phyloP scores from a whole-genome alignment of 2,329 filamentous ascomycete species.

The Tolypocladium ophioglossoides region DNA sequence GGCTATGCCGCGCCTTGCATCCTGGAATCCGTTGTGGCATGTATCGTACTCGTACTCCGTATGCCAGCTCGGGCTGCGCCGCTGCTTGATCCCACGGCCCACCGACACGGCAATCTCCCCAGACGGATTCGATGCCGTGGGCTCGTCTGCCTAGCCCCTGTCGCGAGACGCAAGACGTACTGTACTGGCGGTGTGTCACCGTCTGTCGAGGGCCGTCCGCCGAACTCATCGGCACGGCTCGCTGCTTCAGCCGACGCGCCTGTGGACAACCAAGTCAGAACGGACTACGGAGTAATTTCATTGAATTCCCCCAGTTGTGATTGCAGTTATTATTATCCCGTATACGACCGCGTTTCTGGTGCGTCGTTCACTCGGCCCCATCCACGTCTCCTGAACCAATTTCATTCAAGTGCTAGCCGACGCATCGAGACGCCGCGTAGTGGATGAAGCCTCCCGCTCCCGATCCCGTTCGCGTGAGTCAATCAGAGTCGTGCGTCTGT shows the following conservation, averaged over 20 bases:
- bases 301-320: slow-evolving; percentile 10
- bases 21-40: neutral
- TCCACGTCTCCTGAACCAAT: slow-evolving; percentile 2
- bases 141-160: neutral
- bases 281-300: too few species aligned
- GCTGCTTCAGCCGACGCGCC: slow-evolving; percentile 6
- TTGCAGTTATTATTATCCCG: slow-evolving; percentile 4
- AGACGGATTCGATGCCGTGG: neutral
- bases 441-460: slow-evolving; percentile 1
- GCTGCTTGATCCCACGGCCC: neutral
- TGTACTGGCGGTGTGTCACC: slow-evolving; percentile 12
- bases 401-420: slow-evolving; percentile 1
- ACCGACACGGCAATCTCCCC: neutral
- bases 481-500: neutral
- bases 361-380: neutral
- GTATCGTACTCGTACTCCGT: too few species aligned
- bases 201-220: slow-evolving; percentile 6
- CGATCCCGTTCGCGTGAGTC: neutral
- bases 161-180: slow-evolving; percentile 12
- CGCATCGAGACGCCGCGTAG: neutral
- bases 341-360: neutral
- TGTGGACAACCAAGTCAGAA: too few species aligned
- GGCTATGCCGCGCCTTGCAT: neutral
- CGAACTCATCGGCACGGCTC: slow-evolving; percentile 11
- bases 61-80: neutral